Conservation (phyloP, 2,329 filamentous ascomycete species). For the Neoscytalidium dimidiatum region DNA sequence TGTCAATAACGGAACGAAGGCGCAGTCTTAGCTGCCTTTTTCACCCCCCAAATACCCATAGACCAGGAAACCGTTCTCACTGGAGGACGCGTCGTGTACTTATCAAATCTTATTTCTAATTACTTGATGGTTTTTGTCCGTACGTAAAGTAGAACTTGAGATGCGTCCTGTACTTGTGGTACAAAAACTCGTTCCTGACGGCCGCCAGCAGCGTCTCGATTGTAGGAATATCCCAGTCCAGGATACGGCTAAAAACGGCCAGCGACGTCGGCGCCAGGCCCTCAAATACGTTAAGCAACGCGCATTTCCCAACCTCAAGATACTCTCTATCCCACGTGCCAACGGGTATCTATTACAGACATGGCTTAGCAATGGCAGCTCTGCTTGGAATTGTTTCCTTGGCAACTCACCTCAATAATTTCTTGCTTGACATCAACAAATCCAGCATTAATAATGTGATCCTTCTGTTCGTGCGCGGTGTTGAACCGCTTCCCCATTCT, state of each 20-base stretch:
- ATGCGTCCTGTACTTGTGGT: slow-evolving; percentile 33
- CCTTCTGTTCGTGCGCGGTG: slow-evolving; percentile 20
- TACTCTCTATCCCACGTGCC: slow-evolving; percentile 3
- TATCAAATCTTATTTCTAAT: background rate
- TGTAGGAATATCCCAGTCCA: slow-evolving; percentile 37
- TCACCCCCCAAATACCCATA: background rate
- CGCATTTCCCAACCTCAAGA: slow-evolving; percentile 4
- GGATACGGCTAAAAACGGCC: slow-evolving; percentile 37
- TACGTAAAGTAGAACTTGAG: slow-evolving; percentile 38
- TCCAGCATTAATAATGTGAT: slow-evolving; percentile 28
- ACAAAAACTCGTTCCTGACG: slow-evolving; percentile 33
- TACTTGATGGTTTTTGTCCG: slow-evolving; percentile 30
- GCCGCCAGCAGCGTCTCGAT: slow-evolving; percentile 37
- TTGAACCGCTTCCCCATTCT: slow-evolving; percentile 23
- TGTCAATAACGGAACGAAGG: background rate
- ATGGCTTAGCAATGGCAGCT: background rate
- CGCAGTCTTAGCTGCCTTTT: background rate
- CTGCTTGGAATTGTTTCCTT: too few relatives aligned
- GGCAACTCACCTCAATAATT: slow-evolving; percentile 32
- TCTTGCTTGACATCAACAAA: slow-evolving; percentile 38
- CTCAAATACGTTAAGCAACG: slow-evolving; percentile 6
- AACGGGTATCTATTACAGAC: background rate
- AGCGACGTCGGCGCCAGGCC: slow-evolving; percentile 39
- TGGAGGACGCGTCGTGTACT: background rate
- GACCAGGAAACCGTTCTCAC: background rate